Percentiles rank a stretch among this genome's conserved stretches.
These are phyloP conservation scores for Penicillium sp. DNA, from an alignment of 2,329 filamentous ascomycete species.

Conservation along the genomic window DNA sequence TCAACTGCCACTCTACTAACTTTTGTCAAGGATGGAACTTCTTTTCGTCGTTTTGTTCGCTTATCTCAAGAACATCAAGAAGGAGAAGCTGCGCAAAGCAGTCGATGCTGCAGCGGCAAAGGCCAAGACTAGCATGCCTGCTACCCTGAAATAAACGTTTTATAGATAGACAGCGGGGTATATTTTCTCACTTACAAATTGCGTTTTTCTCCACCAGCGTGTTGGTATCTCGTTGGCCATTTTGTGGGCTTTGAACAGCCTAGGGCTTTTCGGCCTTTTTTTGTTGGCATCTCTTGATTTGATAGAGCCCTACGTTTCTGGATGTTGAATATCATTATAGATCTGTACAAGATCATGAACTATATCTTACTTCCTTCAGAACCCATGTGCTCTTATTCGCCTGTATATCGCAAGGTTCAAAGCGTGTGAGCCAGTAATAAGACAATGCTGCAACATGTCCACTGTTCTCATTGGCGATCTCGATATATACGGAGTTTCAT, in stretches of 20 bases:
- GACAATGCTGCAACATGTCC: no score
- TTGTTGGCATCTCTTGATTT: background rate
- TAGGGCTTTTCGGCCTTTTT: constrained; percentile 12
- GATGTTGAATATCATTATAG: background rate
- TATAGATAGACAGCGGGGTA: constrained; percentile 11
- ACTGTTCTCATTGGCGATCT: no score
- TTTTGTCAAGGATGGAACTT: constrained; percentile 69
- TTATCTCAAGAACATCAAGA: constrained; percentile 70
- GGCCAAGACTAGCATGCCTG: constrained; percentile 54
- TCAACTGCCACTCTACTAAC: constrained; percentile 3
- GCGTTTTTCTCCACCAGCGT: constrained; percentile 19
- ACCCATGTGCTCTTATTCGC: background rate
- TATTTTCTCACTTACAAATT: constrained; percentile 8
- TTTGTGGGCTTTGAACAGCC: constrained; percentile 9
- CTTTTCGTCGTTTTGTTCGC: constrained; percentile 82
- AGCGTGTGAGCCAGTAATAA: no score
- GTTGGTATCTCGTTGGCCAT: constrained; percentile 12
- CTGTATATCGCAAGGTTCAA: no score
- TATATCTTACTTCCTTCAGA: background rate
- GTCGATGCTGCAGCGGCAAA: constrained; percentile 63
- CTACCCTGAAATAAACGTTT: constrained; percentile 46
- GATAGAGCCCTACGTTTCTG: constrained; percentile 4
- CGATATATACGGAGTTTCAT: no score
- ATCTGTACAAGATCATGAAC: constrained; percentile 4
- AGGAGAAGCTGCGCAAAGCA: constrained; percentile 67